Base-by-base conservation (phyloP, 2,329 filamentous ascomycete genomes). In the Aspergillus transmontanensis region DNA sequence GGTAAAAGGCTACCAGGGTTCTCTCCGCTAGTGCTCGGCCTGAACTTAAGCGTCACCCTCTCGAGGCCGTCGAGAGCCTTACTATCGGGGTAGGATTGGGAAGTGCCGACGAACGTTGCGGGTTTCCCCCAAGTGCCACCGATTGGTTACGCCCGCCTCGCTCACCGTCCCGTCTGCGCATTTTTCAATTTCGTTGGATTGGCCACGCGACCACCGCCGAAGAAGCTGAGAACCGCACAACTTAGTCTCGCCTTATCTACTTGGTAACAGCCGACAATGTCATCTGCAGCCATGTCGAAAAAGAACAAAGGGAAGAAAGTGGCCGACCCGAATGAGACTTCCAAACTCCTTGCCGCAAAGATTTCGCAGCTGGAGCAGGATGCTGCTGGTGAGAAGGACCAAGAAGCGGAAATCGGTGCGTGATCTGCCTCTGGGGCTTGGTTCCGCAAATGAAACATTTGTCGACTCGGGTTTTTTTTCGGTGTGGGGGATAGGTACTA, bases 301-400 rank as follows among this genome's bases (percentile, higher is more conserved):
- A 95, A 95, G 80, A 87, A 84, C 61, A 96, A 96, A 82, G 87
- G 85, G 70, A 96, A 96, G 82, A 96, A 96, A 81, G 83, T 86
- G 55, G 82, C 92, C 68, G 94, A 97, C 76, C 91, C 92, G 23
- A 92, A 88, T 72, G 95, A 98, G 79, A 93, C 94, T 54, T 93
- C 93, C 65, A 96, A 97, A 79, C 86, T 97, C 68, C 87, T 99
- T 58, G 90, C 94, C 66, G 93, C 94, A 66, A 93, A 96, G 75
- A 97, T 99, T 75, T 94, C 93, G 26, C 95, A 98, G 81, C 83
- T 99, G 63, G 95, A 99, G 79, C 91, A 93, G 66, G 94, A 97
- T 83, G 92, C 91, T 57, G 93, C 93, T 12, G 92, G 93, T 64
- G 94, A 97, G 77, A 97, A 96, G 79, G 94, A 96, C 71, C 93